phyloP scores from a whole-genome alignment of 768 basidiomycete genomes.

The Tubosaeta sp. region DNA sequence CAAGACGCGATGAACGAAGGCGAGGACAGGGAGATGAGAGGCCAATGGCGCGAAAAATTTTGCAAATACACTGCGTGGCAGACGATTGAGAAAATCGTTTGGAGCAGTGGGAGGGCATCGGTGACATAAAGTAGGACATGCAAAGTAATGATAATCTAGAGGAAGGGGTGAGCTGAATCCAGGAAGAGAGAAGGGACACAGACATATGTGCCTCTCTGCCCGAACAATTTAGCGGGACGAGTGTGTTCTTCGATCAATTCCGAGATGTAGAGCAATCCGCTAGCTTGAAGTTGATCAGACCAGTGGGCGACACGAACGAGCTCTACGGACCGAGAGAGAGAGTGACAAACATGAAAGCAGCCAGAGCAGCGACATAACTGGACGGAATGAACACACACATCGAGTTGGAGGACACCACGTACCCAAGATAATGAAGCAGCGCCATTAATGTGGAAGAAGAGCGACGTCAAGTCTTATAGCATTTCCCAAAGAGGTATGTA shows the following conservation, averaged over 20 bases:
- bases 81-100: constrained; percentile 70
- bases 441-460: constrained; percentile 34
- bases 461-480: neutral
- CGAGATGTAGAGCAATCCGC: constrained; percentile 88
- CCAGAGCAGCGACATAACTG: constrained; percentile 72
- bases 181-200: constrained; percentile 28
- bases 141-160: constrained; percentile 70
- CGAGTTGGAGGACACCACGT: constrained; percentile 9
- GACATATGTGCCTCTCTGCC: constrained; percentile 86
- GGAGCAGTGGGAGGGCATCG: constrained; percentile 75
- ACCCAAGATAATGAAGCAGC: constrained; percentile 65
- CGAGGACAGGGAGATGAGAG: constrained; percentile 87
- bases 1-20: constrained; percentile 83
- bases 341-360: constrained; percentile 86
- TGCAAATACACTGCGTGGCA: constrained; percentile 90
- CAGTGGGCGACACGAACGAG: neutral
- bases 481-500: neutral
- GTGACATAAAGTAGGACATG: constrained; percentile 74
- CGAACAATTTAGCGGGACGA: constrained; percentile 71
- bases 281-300: constrained; percentile 50
- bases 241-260: constrained; percentile 96
- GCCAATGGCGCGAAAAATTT: constrained; percentile 90
- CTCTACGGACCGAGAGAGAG: constrained; percentile 75
- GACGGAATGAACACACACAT: neutral
- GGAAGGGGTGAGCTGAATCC: constrained; percentile 4